phyloP scores from a whole-genome alignment of 768 basidiomycete genomes.

The Hygrocybe punicea region DNA sequence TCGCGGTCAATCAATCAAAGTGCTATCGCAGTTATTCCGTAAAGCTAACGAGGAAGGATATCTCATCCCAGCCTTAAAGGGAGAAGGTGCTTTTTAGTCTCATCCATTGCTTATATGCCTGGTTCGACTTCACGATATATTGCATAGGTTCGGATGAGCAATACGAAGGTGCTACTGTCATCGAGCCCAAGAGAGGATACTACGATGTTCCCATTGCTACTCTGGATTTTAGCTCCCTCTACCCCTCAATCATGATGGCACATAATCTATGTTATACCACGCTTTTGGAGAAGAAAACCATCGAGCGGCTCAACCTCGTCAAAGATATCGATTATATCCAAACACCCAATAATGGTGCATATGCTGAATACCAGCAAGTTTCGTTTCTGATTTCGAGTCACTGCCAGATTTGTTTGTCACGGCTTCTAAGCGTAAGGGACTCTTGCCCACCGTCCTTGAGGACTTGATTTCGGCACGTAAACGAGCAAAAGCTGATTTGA shows the following conservation, averaged over 20 bases:
- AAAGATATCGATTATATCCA: conserved; percentile 89
- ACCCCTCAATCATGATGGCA: conserved; percentile 99
- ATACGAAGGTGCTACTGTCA: conserved; percentile 98
- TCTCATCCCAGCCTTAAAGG: conserved; percentile 78
- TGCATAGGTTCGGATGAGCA: conserved; percentile 82
- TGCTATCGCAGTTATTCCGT: conserved; percentile 91
- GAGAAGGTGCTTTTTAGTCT: conserved; percentile 58
- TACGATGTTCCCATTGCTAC: conserved; percentile 97
- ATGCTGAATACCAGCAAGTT: neutral
- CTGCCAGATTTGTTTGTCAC: conserved; percentile 79
- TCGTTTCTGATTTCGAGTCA: neutral
- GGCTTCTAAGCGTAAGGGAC: conserved; percentile 70
- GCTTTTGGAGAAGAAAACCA: conserved; percentile 73
- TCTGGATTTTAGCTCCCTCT: conserved; percentile 96
- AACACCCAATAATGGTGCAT: conserved; percentile 90
- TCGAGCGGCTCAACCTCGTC: conserved; percentile 71
- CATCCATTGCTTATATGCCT: neutral
- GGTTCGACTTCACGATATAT: conserved; percentile 3
- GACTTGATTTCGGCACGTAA: conserved; percentile 93
- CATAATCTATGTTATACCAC: conserved; percentile 99
- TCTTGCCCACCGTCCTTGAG: conserved; percentile 88
- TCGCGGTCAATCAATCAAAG: conserved; percentile 97
- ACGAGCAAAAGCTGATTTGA: conserved; percentile 90
- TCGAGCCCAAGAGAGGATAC: conserved; percentile 93
- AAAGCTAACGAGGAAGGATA: conserved; percentile 91